Evolutionary conservation across 2,329 filamentous ascomycete species (phyloP).

Genomic region (Botrytis hyacinthi): DNA sequence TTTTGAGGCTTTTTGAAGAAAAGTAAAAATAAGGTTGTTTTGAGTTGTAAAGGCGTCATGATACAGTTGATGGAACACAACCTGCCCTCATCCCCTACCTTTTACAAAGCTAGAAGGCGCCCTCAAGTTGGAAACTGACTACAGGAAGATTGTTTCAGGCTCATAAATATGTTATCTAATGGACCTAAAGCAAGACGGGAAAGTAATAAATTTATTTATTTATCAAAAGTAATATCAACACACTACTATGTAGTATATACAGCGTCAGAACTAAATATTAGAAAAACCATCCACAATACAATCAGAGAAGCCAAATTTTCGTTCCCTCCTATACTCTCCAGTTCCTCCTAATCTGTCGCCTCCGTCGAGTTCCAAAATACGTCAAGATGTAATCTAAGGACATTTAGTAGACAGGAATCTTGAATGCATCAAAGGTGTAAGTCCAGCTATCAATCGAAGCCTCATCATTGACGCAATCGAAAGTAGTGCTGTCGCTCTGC

Average conservation of each 20-base stretch:
- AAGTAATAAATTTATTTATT: neutral
- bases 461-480: slow-evolving; percentile 36
- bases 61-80: neutral
- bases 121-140: no score
- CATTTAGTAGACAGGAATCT: slow-evolving; percentile 26
- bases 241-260: neutral
- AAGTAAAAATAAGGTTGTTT: neutral
- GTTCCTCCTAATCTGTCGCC: no score
- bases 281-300: neutral
- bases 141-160: no score
- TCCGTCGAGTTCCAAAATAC: neutral
- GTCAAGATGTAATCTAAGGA: neutral
- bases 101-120: no score
- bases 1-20: no score
- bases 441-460: slow-evolving; percentile 35
- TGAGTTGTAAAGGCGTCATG: no score
- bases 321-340: neutral
- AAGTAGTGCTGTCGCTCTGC: slow-evolving; percentile 28
- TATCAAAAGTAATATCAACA: neutral
- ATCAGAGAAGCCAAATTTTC: neutral
- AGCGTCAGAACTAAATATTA: neutral
- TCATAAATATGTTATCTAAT: no score
- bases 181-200: neutral
- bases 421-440: slow-evolving; percentile 32
- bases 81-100: no score